Conservation (phyloP, 2,329 filamentous ascomycete genomes). For the Aspergillus sp. region DNA sequence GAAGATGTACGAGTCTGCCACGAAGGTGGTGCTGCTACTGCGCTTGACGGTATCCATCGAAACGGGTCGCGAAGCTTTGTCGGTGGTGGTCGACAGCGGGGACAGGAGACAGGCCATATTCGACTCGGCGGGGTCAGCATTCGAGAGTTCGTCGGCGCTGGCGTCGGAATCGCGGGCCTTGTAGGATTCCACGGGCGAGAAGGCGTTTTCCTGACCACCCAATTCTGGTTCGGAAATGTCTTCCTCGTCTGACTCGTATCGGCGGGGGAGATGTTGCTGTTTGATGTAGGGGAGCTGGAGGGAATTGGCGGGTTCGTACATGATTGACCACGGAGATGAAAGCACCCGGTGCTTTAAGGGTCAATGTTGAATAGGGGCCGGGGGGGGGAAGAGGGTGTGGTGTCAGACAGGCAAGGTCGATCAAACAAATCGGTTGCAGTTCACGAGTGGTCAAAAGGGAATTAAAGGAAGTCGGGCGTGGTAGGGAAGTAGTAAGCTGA, state of each 20-base stretch:
- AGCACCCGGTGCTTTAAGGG: neutral
- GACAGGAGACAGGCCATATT: constrained; percentile 22
- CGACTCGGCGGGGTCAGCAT: constrained; percentile 21
- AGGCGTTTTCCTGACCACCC: constrained; percentile 31
- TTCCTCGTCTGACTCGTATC: constrained; percentile 42
- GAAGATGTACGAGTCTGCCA: constrained; percentile 30
- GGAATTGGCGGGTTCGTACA: constrained; percentile 28
- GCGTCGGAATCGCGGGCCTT: constrained; percentile 31
- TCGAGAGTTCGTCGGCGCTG: constrained; percentile 30
- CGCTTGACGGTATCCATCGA: constrained; percentile 38
- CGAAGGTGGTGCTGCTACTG: constrained; percentile 31
- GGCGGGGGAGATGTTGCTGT: constrained; percentile 30
- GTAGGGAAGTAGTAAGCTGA: neutral
- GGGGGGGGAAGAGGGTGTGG: neutral
- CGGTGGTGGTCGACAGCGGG: constrained; percentile 14
- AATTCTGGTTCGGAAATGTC: constrained; percentile 38
- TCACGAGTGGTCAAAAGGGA: neutral
- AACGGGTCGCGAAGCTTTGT: constrained; percentile 31
- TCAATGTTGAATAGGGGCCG: constrained; percentile 3
- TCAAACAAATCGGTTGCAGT: neutral
- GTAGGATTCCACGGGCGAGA: constrained; percentile 31
- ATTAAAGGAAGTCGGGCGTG: neutral
- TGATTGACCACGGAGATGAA: constrained; percentile 13
- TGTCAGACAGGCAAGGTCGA: neutral
- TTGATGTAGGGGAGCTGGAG: constrained; percentile 32